Percentiles rank a stretch among this genome's conserved stretches.
phyloP scores from a whole-genome alignment of 208 protist genomes.

The Trypanosomatidae sp. region DNA sequence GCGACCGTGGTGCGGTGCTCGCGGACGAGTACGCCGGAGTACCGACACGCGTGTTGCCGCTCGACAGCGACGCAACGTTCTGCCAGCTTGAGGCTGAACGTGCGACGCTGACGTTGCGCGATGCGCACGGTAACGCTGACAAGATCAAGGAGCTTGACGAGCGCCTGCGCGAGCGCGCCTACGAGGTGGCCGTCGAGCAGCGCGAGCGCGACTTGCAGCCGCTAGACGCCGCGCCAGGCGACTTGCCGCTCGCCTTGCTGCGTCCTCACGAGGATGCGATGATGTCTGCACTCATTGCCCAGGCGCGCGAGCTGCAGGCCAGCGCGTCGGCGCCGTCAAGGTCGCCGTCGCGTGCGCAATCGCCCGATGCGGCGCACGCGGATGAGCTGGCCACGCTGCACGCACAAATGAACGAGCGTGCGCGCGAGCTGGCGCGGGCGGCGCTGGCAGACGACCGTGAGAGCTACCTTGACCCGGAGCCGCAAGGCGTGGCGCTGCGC shows the following conservation, averaged over 20 bases:
- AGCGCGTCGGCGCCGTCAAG: conserved; percentile 9
- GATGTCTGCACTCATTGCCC: conserved; percentile 22
- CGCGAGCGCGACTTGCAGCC: conserved; percentile 39
- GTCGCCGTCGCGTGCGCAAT: not conserved
- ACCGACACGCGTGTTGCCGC: conserved; percentile 11
- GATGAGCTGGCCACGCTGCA: conserved; percentile 35
- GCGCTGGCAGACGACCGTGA: conserved; percentile 41
- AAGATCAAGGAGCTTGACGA: conserved; percentile 24
- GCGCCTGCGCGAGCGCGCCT: conserved; percentile 38
- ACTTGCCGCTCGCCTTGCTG: conserved; percentile 34
- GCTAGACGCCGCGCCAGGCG: conserved; percentile 26
- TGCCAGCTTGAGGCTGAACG: conserved; percentile 35
- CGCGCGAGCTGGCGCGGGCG: conserved; percentile 54
- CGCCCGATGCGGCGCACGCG: not conserved
- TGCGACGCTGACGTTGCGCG: conserved; percentile 1
- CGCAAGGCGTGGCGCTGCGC: conserved; percentile 42
- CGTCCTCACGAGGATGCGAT: conserved; percentile 29
- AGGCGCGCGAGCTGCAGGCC: conserved; percentile 24
- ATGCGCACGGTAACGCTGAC: conserved; percentile 7
- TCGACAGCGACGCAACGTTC: conserved; percentile 28
- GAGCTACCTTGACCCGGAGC: conserved; percentile 33
- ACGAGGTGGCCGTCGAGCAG: conserved; percentile 39
- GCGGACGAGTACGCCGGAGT: conserved; percentile 25
- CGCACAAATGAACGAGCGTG: conserved; percentile 32
- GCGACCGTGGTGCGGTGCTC: conserved; percentile 18